Evolutionary conservation across 108 stramenopile species (phyloP).

Genomic region (Cyclotella baltica): DNA sequence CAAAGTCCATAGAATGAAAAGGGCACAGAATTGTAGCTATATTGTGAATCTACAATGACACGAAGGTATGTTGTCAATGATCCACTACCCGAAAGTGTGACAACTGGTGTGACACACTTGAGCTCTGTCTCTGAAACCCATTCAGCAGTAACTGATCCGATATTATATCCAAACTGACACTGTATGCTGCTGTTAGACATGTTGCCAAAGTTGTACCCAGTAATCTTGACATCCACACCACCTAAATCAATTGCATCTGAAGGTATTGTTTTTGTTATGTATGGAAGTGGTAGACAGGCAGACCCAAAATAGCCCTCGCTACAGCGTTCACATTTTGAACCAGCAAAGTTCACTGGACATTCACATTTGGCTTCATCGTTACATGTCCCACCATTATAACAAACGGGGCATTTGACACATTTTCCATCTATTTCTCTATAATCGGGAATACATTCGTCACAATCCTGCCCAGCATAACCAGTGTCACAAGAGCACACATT

Average conservation of each 20-base stretch:
- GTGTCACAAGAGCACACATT: no score
- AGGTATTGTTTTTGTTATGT: constrained; percentile 19
- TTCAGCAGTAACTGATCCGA: no score
- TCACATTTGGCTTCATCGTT: constrained; percentile 18
- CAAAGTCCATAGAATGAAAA: constrained; percentile 35
- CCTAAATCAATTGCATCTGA: constrained; percentile 38
- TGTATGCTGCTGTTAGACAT: constrained; percentile 14
- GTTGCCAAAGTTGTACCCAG: constrained; percentile 33
- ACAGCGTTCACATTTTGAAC: constrained; percentile 1
- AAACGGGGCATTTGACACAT: no score
- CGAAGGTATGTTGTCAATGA: constrained; percentile 16
- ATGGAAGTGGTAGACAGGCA: constrained; percentile 24
- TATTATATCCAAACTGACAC: constrained; percentile 34
- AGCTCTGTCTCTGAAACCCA: no score
- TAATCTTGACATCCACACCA: constrained; percentile 11
- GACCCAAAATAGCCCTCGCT: constrained; percentile 15
- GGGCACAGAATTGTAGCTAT: constrained; percentile 34
- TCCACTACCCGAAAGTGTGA: constrained; percentile 16
- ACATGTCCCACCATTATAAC: constrained; percentile 23
- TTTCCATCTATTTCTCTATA: no score
- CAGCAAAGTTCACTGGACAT: constrained; percentile 20
- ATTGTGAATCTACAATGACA: constrained; percentile 18
- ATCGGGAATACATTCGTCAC: constrained; percentile 12
- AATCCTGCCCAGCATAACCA: constrained; percentile 13
- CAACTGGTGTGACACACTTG: constrained; percentile 31